Base-by-base conservation (phyloP, 2,329 filamentous ascomycete species). In the Aspergillus sojae region DNA sequence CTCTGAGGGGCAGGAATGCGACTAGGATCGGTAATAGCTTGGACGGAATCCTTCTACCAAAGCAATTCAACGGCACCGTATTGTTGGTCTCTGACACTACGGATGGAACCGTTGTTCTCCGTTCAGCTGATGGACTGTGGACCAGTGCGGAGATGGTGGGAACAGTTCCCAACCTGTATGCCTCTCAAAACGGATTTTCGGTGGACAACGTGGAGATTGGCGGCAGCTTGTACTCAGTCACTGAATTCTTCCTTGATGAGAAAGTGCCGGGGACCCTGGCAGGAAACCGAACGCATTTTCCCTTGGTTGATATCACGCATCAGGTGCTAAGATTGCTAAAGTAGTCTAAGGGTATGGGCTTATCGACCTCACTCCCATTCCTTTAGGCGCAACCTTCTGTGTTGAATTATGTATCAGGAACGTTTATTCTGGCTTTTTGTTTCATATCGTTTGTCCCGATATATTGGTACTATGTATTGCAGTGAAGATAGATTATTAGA, bases 201-300 rank as follows among this genome's bases (percentile, higher is more conserved):
- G 55, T 57, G 23, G 55, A 57, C 28, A 57, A 45, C 10, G 55
- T 57, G 21, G 34, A 57, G 23, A 57, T 57, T 30, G 55, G 34
- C 14, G 55, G 41, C 26, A 57, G 55, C 14, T n/a, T 57, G 14
- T 57, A 57, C 55, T 57, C 55, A 1, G 55, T 57, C 14, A 57
- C 23, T 19, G 55, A 57, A n/a, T 57, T 23, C 16, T 57, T 57
- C 39, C 36, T 57, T 19, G 55, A 57, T 45, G 55, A 57, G 4
- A 39, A 57, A n/a, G 36, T 57, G 2, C 39, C 55, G 6, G 55
- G 52, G n/a, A 36, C 52, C 16, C 19, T 55, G 19, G 52, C 30
- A 21, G 52, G 55, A 11, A 45, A 57, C 21, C 23, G 55, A n/a
- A 28, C 55, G 1, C 19, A 57, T 14, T 57, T 57, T 12, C 55